phyloP scores from a whole-genome alignment of 345 rosid species.

The Dovyalis caffra region DNA sequence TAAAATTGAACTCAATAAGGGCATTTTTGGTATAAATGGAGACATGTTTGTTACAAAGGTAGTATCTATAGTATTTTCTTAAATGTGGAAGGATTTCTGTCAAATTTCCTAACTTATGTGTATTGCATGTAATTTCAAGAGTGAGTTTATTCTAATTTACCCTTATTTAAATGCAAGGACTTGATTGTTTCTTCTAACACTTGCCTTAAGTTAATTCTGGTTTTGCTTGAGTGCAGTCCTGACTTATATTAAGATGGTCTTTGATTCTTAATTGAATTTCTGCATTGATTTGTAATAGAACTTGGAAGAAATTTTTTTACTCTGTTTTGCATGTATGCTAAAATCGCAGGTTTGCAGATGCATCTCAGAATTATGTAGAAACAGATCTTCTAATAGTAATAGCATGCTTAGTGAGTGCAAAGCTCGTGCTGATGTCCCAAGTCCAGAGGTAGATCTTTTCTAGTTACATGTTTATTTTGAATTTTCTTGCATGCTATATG shows the following conservation, averaged over 20 bases:
- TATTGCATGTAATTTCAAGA: no score
- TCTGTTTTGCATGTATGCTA: constrained; percentile 22
- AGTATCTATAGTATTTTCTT: no score
- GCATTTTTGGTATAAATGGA: no score
- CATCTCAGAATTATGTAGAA: constrained; percentile 80
- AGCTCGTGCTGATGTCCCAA: constrained; percentile 80
- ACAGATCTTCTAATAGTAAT: constrained; percentile 52
- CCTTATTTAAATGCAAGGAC: no score
- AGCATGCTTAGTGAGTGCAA: constrained; percentile 74
- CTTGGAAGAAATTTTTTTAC: constrained; percentile 1
- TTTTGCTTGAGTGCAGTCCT: not conserved
- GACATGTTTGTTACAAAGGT: no score
- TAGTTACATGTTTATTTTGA: constrained; percentile 17
- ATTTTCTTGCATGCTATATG: constrained; percentile 8
- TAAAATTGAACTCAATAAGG: no score
- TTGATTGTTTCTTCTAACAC: constrained; percentile 5
- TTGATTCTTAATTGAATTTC: constrained; percentile 5
- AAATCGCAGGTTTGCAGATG: constrained; percentile 87
- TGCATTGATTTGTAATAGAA: not conserved
- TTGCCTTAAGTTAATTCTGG: not conserved
- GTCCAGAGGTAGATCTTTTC: constrained; percentile 63
- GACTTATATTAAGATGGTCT: constrained; percentile 1
- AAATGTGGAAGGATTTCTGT: no score
- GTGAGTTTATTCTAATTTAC: no score
- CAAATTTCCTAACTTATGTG: no score